Evolutionary conservation across 306 rosid genomes (phyloP), one percentile per base, ranked within the genome.

Genomic region (Quercus rubra): DNA sequence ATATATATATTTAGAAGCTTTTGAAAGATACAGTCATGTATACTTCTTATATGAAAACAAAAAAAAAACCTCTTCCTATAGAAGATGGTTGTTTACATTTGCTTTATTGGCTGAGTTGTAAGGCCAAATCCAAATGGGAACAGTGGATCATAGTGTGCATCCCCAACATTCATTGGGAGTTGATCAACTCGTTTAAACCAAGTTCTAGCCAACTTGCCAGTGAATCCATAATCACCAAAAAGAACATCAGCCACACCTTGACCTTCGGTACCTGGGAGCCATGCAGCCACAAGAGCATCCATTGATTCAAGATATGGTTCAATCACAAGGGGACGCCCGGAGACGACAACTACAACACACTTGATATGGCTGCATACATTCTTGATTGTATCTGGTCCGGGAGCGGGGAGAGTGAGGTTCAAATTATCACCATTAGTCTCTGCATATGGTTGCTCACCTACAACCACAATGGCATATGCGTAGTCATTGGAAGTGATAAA

Each of bases 221-320:
- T 17, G 33, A 67, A 67, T 35, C 72, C 72, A 35, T 33, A 67
- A 23, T 67, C 72, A 18, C 72, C 72, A 35, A 67, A 67, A 33
- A 67, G 72, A 33, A 35, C 52, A 7, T 67, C 72, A 35, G 72
- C 52, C 43, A 67, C 72, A 67, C 72, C 72, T 67, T 67, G 17
- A 33, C 72, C 72, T 67, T 67, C 52, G 1, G 25, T 67, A 9
- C 72, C 72, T 19, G 72, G 52, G 9, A 67, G 72, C 72, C 72
- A 67, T 67, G 72, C 72, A 67, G 72, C 72, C 52, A 67, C 72
- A 9, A 67, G 72, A 67, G 72, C 72, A 9, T 67, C 72, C 72
- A 67, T 19, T n/a, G 72, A 67, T 35, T 49, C 27, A 33, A 67
- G 51, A 33, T 35, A 67, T 9, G 72, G 51, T 67, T 67, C 72